A percentile compares a stretch with the other conserved stretches of the same genome.
phyloP scores from a whole-genome alignment of 2,329 filamentous ascomycete genomes.

The Fusarium paranaense region DNA sequence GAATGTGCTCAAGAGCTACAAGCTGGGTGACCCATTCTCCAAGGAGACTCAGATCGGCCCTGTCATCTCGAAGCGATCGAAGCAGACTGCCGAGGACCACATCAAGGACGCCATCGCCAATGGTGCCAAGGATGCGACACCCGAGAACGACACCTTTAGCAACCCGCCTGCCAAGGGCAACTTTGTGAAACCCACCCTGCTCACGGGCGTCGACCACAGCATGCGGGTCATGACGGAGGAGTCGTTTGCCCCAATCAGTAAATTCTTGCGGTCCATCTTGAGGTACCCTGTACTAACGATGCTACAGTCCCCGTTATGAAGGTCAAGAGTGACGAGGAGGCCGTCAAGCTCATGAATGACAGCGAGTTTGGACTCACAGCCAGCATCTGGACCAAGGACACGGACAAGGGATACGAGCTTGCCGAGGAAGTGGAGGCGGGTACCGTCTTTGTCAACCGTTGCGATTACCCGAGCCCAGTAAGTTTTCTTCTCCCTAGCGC shows the following conservation, averaged over 20 bases:
- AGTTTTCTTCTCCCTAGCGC: conserved; percentile 49
- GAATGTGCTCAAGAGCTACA: conserved; percentile 83
- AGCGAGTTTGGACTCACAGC: conserved; percentile 94
- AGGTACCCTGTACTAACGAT: conserved; percentile 7
- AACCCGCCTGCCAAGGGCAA: conserved; percentile 82
- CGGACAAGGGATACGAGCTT: conserved; percentile 78
- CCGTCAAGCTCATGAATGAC: conserved; percentile 89
- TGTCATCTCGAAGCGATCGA: conserved; percentile 84
- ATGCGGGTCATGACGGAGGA: conserved; percentile 95
- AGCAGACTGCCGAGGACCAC: conserved; percentile 80
- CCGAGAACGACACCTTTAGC: conserved; percentile 81
- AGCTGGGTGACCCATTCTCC: conserved; percentile 87
- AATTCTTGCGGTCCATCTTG: not conserved
- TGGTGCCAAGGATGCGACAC: conserved; percentile 87
- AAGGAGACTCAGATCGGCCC: conserved; percentile 86
- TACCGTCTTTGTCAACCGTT: conserved; percentile 95
- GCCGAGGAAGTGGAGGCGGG: conserved; percentile 88
- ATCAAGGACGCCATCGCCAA: conserved; percentile 85
- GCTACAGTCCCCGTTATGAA: conserved; percentile 77
- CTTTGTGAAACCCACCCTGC: conserved; percentile 86
- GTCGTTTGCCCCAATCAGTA: conserved; percentile 76
- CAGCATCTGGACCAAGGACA: conserved; percentile 97
- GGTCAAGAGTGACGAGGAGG: conserved; percentile 84
- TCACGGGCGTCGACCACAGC: conserved; percentile 81
- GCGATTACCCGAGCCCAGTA: conserved; percentile 92